Base-by-base conservation (phyloP, 352 stramenopile species). In the Pythium brassicae region DNA sequence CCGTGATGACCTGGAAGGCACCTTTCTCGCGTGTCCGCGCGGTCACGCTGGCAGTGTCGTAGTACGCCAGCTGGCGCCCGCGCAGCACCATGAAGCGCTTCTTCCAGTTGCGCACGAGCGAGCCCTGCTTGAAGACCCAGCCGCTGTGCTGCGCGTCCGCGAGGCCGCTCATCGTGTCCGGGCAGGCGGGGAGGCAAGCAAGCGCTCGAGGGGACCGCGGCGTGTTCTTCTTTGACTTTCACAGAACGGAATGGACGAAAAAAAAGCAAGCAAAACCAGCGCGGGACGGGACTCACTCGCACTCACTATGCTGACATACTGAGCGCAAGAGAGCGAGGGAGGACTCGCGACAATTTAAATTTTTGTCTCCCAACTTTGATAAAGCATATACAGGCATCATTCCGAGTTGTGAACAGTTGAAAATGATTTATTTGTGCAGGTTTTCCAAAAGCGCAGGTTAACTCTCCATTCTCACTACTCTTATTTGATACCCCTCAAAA, bases 101-200 rank as follows among this genome's bases (percentile, higher is more conserved):
- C 76, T 94, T 94, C 84, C 84, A 94, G 68, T 82, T 92, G 55
- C 69, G 72, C 43, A 94, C 68, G 15, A 92, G 67, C 27, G 74
- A 88, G 54, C 84, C 84, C 57, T 94, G 82, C 55, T 94, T 94
- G 72, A 80, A 92, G 29, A 91, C 80, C 84, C 84, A 94, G 44
- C 84, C 84, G 58, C 68, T 71, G 59, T 83, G 78, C 43, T 91
- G 68, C 46, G 72, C 74, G 53, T 81, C 69, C 42, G n/a, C 42
- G 42, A 47, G 42, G 52, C 78, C 53, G 62, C 69, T 65, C 62
- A 62, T 69, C 47, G 29, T 64, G 59, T 29, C 62, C 59, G 32
- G 32, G 14, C 32, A 37, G 32, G 32, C 32, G 14, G 32, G 29
- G 5, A 35, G 29, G 29, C 29, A 35, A 10, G 29, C 29, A 37